These are phyloP conservation scores for Plasmodium billcollinsi DNA, from an alignment of 169 alveolate species.

Conservation along the genomic window DNA sequence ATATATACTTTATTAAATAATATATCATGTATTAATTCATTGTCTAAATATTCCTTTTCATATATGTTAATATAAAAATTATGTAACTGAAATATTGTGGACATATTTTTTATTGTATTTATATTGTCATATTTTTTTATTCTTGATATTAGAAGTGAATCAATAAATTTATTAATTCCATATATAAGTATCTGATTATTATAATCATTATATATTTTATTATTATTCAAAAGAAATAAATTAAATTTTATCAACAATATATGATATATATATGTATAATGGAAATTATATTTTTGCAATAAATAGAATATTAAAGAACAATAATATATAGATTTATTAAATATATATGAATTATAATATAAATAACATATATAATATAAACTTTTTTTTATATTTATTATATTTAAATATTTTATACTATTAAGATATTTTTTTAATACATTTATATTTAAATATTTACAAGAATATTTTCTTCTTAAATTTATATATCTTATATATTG, in stretches of 20 bases:
- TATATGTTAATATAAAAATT: constrained; percentile 32
- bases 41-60: constrained; percentile 31
- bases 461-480: constrained; percentile 36
- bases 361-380: constrained; percentile 47
- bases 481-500: constrained; percentile 37
- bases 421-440: constrained; percentile 61
- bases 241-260: constrained; percentile 63
- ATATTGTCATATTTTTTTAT: constrained; percentile 21
- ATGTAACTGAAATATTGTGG: not conserved
- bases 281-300: constrained; percentile 77
- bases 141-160: constrained; percentile 25
- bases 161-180: constrained; percentile 41
- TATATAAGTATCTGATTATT: constrained; percentile 18
- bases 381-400: constrained; percentile 70
- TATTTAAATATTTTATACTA: constrained; percentile 52
- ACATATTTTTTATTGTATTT: not conserved
- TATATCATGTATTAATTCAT: not conserved
- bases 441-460: constrained; percentile 44
- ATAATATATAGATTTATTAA: constrained; percentile 66
- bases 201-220: constrained; percentile 30
- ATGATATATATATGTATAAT: constrained; percentile 47
- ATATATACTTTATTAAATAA: constrained; percentile 23
- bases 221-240: constrained; percentile 24
- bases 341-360: constrained; percentile 35
- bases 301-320: constrained; percentile 51